phyloP scores from a whole-genome alignment of 768 basidiomycete species.

The Termitomyces sp. region DNA sequence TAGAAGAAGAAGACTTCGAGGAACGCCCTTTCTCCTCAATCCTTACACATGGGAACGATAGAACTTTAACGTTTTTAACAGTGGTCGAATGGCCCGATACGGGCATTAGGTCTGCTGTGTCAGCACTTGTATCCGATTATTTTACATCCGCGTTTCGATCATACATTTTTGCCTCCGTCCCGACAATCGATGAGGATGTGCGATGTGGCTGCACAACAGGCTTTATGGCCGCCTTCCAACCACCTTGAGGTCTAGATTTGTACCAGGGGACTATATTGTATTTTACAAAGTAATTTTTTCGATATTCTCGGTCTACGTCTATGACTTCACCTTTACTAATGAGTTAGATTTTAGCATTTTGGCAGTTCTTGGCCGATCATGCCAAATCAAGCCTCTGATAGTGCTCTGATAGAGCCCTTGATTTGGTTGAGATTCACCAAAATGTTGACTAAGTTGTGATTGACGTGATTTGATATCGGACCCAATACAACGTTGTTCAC shows the following conservation, averaged over 20 bases:
- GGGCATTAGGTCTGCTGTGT: too few species aligned
- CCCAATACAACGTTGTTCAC: slow-evolving; percentile 11
- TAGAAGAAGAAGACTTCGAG: neutral
- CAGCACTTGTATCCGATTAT: neutral
- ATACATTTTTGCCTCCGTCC: slow-evolving; percentile 5
- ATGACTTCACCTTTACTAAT: slow-evolving; percentile 3
- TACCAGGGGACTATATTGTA: neutral
- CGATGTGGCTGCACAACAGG: neutral
- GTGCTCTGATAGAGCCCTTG: neutral
- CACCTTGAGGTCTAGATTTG: neutral
- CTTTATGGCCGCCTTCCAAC: neutral
- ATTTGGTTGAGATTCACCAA: slow-evolving; percentile 12
- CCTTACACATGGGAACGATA: neutral
- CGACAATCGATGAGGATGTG: neutral
- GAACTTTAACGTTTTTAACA: neutral
- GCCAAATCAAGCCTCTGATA: neutral
- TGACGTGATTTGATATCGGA: slow-evolving; percentile 12
- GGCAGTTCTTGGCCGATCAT: slow-evolving; percentile 6
- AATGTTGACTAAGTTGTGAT: slow-evolving; percentile 4
- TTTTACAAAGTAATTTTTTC: neutral
- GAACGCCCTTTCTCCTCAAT: neutral
- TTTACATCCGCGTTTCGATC: slow-evolving; percentile 12
- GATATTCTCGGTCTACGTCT: neutral
- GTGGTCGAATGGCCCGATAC: neutral
- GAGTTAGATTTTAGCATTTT: slow-evolving; percentile 17